Evolutionary conservation across 2,329 filamentous ascomycete genomes (phyloP).

Genomic region (Endothia cerciana): DNA sequence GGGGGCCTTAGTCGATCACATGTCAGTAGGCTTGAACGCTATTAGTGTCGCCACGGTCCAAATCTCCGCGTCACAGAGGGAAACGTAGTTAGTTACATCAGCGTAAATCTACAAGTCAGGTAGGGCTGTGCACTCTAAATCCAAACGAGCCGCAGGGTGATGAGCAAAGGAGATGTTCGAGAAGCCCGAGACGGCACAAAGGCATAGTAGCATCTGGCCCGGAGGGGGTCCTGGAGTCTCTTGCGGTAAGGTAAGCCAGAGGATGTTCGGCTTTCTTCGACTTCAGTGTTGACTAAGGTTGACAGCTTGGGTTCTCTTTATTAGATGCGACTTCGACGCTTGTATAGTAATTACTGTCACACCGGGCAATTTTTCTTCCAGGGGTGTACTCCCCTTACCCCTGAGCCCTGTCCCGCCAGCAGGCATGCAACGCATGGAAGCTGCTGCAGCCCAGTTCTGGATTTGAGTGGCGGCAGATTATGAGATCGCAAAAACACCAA

Average conservation of each 20-base stretch:
- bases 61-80: not conserved
- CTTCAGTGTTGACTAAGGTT: too few relatives aligned
- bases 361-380: not conserved
- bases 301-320: too few relatives aligned
- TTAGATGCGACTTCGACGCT: too few relatives aligned
- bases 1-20: not conserved
- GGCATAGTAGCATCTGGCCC: too few relatives aligned
- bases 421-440: conserved; percentile 11
- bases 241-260: not conserved
- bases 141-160: not conserved
- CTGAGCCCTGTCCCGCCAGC: conserved; percentile 18
- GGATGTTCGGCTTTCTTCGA: too few relatives aligned
- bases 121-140: not conserved
- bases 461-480: not conserved
- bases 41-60: not conserved
- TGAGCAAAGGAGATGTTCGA: not conserved
- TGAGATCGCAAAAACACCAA: not conserved
- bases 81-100: not conserved
- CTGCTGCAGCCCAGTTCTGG: conserved; percentile 14
- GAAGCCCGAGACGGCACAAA: too few relatives aligned
- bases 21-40: not conserved
- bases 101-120: not conserved
- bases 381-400: conserved; percentile 13
- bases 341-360: not conserved
- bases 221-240: not conserved